These are phyloP conservation scores for Aspergillus fumigatiaffinis DNA, from an alignment of 2,329 filamentous ascomycete genomes.

Conservation along the genomic window DNA sequence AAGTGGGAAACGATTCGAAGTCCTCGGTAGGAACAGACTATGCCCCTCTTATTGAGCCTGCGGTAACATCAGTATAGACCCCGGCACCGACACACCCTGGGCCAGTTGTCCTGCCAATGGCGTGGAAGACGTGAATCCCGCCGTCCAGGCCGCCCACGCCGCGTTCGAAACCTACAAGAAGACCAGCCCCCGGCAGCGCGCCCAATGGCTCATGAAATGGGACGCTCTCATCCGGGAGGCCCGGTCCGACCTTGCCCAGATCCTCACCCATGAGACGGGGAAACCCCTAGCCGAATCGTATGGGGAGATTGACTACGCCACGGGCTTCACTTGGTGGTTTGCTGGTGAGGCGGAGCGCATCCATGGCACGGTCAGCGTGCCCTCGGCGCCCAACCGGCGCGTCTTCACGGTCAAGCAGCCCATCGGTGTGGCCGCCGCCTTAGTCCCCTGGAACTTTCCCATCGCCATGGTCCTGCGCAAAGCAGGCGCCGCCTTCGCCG, in stretches of 20 bases:
- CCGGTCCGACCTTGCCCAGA: constrained; percentile 58
- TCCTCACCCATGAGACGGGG: constrained; percentile 60
- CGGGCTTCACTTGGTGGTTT: constrained; percentile 56
- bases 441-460: constrained; percentile 72
- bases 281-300: constrained; percentile 54
- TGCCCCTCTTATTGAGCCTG: background rate
- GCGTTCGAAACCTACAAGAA: constrained; percentile 60
- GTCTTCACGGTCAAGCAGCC: constrained; percentile 72
- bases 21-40: constrained; percentile 37
- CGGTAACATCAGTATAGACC: constrained; percentile 35
- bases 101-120: constrained; percentile 49
- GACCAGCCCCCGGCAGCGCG: constrained; percentile 57
- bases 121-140: constrained; percentile 58
- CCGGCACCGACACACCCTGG: constrained; percentile 50
- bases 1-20: constrained; percentile 48
- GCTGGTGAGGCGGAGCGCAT: constrained; percentile 59
- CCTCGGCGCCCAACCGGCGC: constrained; percentile 59
- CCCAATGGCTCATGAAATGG: constrained; percentile 63
- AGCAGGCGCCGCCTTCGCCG: constrained; percentile 63
- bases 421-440: constrained; percentile 62
- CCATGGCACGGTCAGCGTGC: constrained; percentile 58
- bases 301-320: constrained; percentile 55
- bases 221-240: constrained; percentile 61
- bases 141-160: constrained; percentile 57
- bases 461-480: constrained; percentile 66